Base-by-base conservation (phyloP, 2,329 filamentous ascomycete genomes). In the Metarhizium brunneum region DNA sequence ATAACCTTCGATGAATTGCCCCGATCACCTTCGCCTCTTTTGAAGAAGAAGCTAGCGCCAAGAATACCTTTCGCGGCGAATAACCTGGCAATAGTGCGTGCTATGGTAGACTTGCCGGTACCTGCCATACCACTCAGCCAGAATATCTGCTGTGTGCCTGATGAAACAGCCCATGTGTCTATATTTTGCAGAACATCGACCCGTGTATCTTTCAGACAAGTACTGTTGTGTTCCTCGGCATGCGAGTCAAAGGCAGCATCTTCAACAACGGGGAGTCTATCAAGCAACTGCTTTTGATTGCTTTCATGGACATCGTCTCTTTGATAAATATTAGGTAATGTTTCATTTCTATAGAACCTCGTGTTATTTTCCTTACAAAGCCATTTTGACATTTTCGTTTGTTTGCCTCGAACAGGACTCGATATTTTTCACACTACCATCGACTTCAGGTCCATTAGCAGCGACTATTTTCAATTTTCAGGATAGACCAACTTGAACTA, bases 41-140 rank as follows among this genome's bases (percentile, higher is more conserved):
- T 74, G 63, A 78, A 78, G 64, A 76, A 76, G 59, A 77, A 77
- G 54, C 68, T 73, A 1, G 68, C 69, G 20, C 64, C 68, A 16
- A 73, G 65, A 3, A 36, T 18, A 5, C 35, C 30, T 2, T 47
- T 43, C 0, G 45, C 18, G 4, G 50, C 50, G 29, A 18, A 66
- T 58, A 6, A 29, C 6, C 42, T 47, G 3, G 59, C 55, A 2
- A 72, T 18, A 2, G 69, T 71, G 0, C 65, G 68, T 4, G 68
- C 65, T 7, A 74, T 68, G 6, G 70, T 74, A 1, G 71, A 74
- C 47, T 73, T 74, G 1, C 71, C 70, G 0, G 68, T 73, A 0
- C 71, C 70, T 11, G 69, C 70, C 63, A 70, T 71, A 6, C 69
- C 71, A 11, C 67, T 68, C 0, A 74, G 62, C 71, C 67, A 73